A percentile compares a stretch with the other conserved stretches of the same genome.
Conservation (phyloP, 2,329 filamentous ascomycete genomes). For the Nemania abortiva region DNA sequence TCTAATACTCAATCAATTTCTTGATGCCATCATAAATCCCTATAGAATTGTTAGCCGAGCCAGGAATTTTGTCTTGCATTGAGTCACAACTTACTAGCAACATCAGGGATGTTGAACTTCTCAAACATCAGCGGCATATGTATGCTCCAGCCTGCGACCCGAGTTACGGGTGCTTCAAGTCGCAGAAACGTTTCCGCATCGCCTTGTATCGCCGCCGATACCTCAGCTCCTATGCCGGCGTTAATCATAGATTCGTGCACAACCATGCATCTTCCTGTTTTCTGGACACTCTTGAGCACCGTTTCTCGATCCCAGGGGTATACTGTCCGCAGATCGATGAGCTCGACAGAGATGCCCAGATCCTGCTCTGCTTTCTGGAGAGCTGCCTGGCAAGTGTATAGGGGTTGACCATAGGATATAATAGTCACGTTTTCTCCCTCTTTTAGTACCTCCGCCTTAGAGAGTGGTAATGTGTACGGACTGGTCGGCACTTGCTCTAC, state of each 20-base stretch:
- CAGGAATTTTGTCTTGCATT: background rate
- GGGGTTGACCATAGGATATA: slow-evolving; percentile 87
- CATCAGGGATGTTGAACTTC: slow-evolving; percentile 84
- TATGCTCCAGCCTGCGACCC: slow-evolving; percentile 91
- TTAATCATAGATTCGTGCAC: slow-evolving; percentile 96
- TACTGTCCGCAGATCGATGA: slow-evolving; percentile 88
- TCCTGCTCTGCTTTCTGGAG: slow-evolving; percentile 81
- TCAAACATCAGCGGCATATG: slow-evolving; percentile 85
- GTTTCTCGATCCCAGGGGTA: slow-evolving; percentile 92
- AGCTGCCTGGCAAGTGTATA: slow-evolving; percentile 85
- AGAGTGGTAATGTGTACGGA: slow-evolving; percentile 84
- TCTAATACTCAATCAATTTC: slow-evolving; percentile 72
- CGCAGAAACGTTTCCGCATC: slow-evolving; percentile 79
- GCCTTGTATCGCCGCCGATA: slow-evolving; percentile 89
- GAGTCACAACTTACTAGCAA: slow-evolving; percentile 76
- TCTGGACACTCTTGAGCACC: slow-evolving; percentile 83
- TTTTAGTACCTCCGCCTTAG: slow-evolving; percentile 86
- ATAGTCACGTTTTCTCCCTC: slow-evolving; percentile 84
- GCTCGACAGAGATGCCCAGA: slow-evolving; percentile 80
- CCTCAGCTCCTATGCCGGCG: slow-evolving; percentile 87
- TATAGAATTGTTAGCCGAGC: slow-evolving; percentile 53
- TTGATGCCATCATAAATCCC: slow-evolving; percentile 80
- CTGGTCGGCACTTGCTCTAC: slow-evolving; percentile 90
- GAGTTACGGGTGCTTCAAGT: slow-evolving; percentile 85
- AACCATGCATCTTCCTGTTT: slow-evolving; percentile 87